phyloP scores from a whole-genome alignment of 1,139 yeast species.

The Geotrichum australiense region DNA sequence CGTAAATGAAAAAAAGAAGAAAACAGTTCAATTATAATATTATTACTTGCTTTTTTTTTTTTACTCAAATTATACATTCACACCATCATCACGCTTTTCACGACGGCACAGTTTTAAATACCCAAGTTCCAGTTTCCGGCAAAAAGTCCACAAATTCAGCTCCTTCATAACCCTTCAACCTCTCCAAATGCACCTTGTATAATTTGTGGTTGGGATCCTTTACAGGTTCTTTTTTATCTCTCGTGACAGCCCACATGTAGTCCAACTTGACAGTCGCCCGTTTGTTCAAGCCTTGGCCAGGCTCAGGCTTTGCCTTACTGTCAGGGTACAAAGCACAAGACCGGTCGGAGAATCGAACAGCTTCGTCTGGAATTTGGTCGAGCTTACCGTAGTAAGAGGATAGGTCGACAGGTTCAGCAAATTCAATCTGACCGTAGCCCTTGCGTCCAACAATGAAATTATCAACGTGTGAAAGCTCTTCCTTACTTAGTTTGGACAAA shows the following conservation, averaged over 20 bases:
- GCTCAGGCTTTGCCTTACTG: constrained; percentile 46
- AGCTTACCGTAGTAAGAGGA: background rate
- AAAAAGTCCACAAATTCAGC: constrained; percentile 71
- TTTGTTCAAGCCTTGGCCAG: constrained; percentile 78
- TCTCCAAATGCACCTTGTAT: constrained; percentile 60
- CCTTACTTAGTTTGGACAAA: constrained; percentile 50
- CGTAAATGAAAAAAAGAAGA: too few species aligned
- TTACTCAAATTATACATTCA: too few species aligned
- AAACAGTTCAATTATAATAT: too few species aligned
- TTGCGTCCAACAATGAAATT: constrained; percentile 73
- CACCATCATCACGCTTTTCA: too few species aligned
- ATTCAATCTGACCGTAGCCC: constrained; percentile 71
- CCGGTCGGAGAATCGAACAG: constrained; percentile 55
- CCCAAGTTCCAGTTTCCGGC: constrained; percentile 75
- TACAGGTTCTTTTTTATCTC: constrained; percentile 65
- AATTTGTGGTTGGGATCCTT: constrained; percentile 72
- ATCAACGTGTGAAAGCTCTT: constrained; percentile 57
- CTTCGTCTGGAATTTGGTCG: constrained; percentile 55
- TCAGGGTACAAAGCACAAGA: constrained; percentile 72
- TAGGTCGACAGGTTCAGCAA: constrained; percentile 75
- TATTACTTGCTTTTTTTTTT: too few species aligned
- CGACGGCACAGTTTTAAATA: constrained; percentile 47
- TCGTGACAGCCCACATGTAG: constrained; percentile 70
- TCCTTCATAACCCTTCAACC: constrained; percentile 53
- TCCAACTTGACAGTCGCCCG: constrained; percentile 67